Percentiles rank a stretch among this genome's conserved stretches.
phyloP scores from a whole-genome alignment of 371 early-diverging fungal species.

The Parasitella parasitica region DNA sequence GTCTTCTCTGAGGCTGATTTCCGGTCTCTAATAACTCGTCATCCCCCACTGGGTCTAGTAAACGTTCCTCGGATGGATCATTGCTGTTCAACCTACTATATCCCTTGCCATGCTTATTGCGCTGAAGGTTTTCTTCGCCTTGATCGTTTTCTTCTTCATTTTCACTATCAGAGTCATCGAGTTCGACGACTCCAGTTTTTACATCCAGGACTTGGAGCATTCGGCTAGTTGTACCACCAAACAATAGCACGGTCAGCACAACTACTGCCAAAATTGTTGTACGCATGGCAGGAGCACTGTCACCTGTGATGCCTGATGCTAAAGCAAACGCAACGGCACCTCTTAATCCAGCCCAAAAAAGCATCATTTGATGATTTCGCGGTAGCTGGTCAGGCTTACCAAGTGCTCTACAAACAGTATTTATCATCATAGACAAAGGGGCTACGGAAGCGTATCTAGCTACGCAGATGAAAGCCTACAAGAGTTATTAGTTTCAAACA shows the following conservation, averaged over 20 bases:
- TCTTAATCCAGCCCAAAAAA: constrained; percentile 94
- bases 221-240: constrained; percentile 87
- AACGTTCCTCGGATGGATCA: neutral
- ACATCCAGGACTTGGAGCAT: constrained; percentile 78
- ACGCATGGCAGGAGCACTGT: constrained; percentile 68
- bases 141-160: constrained; percentile 59
- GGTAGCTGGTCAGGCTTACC: constrained; percentile 67
- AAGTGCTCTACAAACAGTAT: constrained; percentile 59
- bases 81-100: neutral
- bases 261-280: constrained; percentile 91
- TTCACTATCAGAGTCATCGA: constrained; percentile 53
- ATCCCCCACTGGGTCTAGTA: constrained; percentile 20
- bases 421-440: constrained; percentile 80
- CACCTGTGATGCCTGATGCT: constrained; percentile 77
- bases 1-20: constrained; percentile 19
- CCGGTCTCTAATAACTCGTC: constrained; percentile 19
- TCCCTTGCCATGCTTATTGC: neutral
- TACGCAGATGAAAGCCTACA: constrained; percentile 68
- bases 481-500: neutral
- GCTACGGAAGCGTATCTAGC: constrained; percentile 84
- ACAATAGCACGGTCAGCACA: constrained; percentile 82
- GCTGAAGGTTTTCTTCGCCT: neutral
- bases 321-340: constrained; percentile 96
- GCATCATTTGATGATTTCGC: constrained; percentile 86
- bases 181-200: constrained; percentile 70